Evolutionary conservation across 1,284 basidiomycete species (phyloP), one percentile per base, ranked within the genome.

Genomic region (Crucibulum parvulum): DNA sequence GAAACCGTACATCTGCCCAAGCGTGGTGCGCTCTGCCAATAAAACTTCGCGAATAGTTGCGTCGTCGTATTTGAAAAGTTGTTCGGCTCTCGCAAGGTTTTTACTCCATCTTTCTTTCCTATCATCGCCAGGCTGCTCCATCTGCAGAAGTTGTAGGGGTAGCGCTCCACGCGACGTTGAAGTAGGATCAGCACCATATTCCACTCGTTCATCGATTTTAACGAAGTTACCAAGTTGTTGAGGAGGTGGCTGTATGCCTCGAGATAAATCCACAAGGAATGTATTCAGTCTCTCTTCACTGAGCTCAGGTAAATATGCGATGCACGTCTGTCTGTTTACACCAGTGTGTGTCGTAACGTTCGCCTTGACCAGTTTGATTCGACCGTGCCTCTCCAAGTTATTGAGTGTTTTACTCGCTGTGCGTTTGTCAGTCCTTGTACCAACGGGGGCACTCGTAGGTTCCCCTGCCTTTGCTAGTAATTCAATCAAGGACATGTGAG

Each of bases 391-490:
- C 72, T 91, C 89, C 64, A 94, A 75, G 24, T 76, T 84, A 57
- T 82, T 82, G 50, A 92, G 76, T 0, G 90, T 86, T 2, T 81
- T 72, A 31, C 80, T 80, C 16, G 88, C 78, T 0, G 92, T 94
- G 10, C 90, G 84, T 71, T 89, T 90, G 72, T 95, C 93, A 24
- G 90, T 83, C 56, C 82, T 82, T 35, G 87, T 84, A 9, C 89
- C 88, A n/a, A 78, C 75, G 34, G 87, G 87, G 8, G 85, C 84
- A 65, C 92, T 92, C 0, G 88, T 86, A 1, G 86, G 76, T 67
- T 91, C 90, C 7, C 87, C 87, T 4, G 83, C 82, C 53, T 81
- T 78, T 6, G 80, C 70, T 66, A 92, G 77, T 10, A 73, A 69
- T 53, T 87, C 84, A 1, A 93, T 71, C 8, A 93, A 75, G 15